Evolutionary conservation across 2,329 filamentous ascomycete species (phyloP).

Genomic region (Diaporthe amygdali): DNA sequence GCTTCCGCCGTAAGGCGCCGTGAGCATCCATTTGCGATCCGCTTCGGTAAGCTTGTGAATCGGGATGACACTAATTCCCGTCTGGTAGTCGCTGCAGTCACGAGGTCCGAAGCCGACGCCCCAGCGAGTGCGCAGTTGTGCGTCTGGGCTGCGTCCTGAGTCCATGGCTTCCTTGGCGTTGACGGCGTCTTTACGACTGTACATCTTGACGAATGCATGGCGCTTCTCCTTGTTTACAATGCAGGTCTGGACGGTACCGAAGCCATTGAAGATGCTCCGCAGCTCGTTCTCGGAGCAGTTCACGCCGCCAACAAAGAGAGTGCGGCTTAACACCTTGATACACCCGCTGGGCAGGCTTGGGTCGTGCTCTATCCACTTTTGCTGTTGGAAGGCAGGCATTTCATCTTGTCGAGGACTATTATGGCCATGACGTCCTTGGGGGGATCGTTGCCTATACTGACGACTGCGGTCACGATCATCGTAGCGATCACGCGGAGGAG

Average conservation of each 20-base stretch:
- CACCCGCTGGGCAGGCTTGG: conserved; percentile 71
- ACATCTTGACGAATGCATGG: conserved; percentile 99
- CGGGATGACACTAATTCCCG: conserved; percentile 90
- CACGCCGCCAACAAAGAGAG: conserved; percentile 94
- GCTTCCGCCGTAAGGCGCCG: conserved; percentile 90
- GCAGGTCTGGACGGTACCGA: conserved; percentile 91
- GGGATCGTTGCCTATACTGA: conserved; percentile 86
- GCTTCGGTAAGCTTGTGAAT: conserved; percentile 93
- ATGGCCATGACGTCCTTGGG: conserved; percentile 69
- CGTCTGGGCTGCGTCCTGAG: conserved; percentile 72
- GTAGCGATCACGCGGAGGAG: conserved; percentile 60
- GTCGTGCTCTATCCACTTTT: conserved; percentile 84
- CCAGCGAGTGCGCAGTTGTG: conserved; percentile 88
- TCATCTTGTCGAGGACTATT: conserved; percentile 56
- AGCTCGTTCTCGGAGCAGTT: conserved; percentile 85
- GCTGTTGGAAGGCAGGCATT: conserved; percentile 44
- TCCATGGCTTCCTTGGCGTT: conserved; percentile 88
- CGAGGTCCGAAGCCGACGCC: conserved; percentile 96
- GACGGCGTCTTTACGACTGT: conserved; percentile 84
- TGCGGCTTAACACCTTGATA: conserved; percentile 94
- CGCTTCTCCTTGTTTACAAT: conserved; percentile 98
- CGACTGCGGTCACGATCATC: conserved; percentile 60
- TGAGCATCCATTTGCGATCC: conserved; percentile 96
- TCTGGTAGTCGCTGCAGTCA: conserved; percentile 95
- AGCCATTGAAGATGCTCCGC: conserved; percentile 78